These are phyloP conservation scores for Nakaseomyces sp. DNA, from an alignment of 1,139 yeast genomes.

Conservation along the genomic window DNA sequence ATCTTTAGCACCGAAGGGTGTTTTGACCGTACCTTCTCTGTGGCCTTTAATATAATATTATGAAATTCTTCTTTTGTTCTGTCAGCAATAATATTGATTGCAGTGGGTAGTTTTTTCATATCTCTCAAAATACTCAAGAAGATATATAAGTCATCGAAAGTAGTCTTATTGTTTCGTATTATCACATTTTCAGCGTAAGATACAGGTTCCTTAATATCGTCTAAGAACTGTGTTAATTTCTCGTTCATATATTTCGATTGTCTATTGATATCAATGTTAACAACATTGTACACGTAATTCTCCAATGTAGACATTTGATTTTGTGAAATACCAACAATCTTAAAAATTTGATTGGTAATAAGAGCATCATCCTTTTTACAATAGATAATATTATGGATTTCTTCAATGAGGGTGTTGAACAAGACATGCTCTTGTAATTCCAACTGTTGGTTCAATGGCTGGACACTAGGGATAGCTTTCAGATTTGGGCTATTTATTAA, in stretches of 20 bases:
- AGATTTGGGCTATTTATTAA: conserved; percentile 52
- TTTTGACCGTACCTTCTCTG: conserved; percentile 54
- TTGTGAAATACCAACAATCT: conserved; percentile 18
- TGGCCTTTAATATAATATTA: conserved; percentile 49
- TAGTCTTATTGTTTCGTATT: not conserved
- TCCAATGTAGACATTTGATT: conserved; percentile 42
- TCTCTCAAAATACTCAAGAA: conserved; percentile 52
- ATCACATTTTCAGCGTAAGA: conserved; percentile 16
- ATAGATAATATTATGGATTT: conserved; percentile 64
- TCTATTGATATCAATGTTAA: conserved; percentile 49
- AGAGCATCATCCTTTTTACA: conserved; percentile 36
- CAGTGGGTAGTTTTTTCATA: conserved; percentile 54
- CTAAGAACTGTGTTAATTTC: conserved; percentile 40
- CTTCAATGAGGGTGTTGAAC: conserved; percentile 69
- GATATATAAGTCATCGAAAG: conserved; percentile 24
- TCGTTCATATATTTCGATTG: conserved; percentile 35
- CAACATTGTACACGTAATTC: conserved; percentile 47
- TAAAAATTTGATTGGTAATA: conserved; percentile 15
- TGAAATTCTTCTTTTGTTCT: conserved; percentile 42
- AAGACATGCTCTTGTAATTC: conserved; percentile 56
- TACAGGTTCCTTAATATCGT: conserved; percentile 15
- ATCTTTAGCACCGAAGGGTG: conserved; percentile 37
- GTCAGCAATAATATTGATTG: conserved; percentile 47
- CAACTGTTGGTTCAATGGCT: conserved; percentile 48
- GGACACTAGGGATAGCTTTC: conserved; percentile 56